A percentile compares a stretch with the other conserved stretches of the same genome.
phyloP scores from a whole-genome alignment of 805 yeast species.

The Hanseniaspora lachancei region DNA sequence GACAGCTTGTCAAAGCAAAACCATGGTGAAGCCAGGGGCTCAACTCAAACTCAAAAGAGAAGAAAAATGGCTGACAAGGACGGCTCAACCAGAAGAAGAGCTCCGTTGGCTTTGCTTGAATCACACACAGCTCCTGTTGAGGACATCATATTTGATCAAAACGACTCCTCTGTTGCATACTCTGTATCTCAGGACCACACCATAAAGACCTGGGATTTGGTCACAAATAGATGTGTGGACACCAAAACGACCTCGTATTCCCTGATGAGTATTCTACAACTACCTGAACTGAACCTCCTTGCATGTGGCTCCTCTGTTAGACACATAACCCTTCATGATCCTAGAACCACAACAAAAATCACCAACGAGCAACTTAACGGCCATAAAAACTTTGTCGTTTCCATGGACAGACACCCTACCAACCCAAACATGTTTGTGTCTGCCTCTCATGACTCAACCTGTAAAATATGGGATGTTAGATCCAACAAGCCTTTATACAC shows the following conservation, averaged over 20 bases:
- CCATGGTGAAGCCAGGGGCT: slow-evolving; percentile 36
- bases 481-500: slow-evolving; percentile 73
- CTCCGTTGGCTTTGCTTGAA: slow-evolving; percentile 66
- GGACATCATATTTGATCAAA: slow-evolving; percentile 58
- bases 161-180: slow-evolving; percentile 72
- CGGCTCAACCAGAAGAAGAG: slow-evolving; percentile 61
- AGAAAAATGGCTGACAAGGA: slow-evolving; percentile 68
- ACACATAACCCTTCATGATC: slow-evolving; percentile 87
- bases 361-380: slow-evolving; percentile 69
- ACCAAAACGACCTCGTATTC: slow-evolving; percentile 80
- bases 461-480: slow-evolving; percentile 89
- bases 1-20: slow-evolving; percentile 26
- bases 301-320: slow-evolving; percentile 98
- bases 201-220: slow-evolving; percentile 90
- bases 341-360: slow-evolving; percentile 54
- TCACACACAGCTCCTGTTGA: slow-evolving; percentile 83
- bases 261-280: slow-evolving; percentile 56
- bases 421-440: slow-evolving; percentile 74
- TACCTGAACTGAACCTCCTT: slow-evolving; percentile 54
- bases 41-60: slow-evolving; percentile 80
- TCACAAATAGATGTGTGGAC: slow-evolving; percentile 72
- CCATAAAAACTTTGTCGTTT: slow-evolving; percentile 81
- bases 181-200: slow-evolving; percentile 94
- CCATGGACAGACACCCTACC: slow-evolving; percentile 59
- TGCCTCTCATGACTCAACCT: slow-evolving; percentile 94